Evolutionary conservation across 2,329 filamentous ascomycete species (phyloP), one percentile per base, ranked within the genome.

Genomic region (Microcyclospora pomicola): DNA sequence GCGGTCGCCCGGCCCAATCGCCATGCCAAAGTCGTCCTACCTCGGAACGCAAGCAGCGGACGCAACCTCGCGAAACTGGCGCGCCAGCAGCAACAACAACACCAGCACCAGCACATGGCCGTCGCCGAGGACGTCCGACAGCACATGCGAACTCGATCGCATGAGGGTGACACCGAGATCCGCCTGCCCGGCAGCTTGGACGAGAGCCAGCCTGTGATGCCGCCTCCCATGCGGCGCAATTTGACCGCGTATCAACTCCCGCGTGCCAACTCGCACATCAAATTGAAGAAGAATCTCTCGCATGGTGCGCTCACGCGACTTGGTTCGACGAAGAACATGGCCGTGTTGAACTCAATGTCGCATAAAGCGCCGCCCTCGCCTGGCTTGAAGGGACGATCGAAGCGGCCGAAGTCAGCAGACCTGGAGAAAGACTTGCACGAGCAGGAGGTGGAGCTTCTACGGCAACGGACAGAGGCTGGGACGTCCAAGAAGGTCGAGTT

Each of bases 261-360:
- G 33, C 45, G 54, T 15, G 56, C 48, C 31, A 38, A 42, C 27
- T 52, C 48, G 19, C 42, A 50, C 33, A 49, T 49, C 35, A 58
- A 58, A 45, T 44, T 58, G 39, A 58, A 58, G 52, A 58, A 56
- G 48, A 58, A 58, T 43, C 55, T 61, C 41, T 66, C 62, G 19
- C 66, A 65, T 50, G 61, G 64, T 12, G 63, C 67, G 41, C 55
- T 68, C 36, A 54, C 61, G 27, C 56, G 63, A 13, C 52, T 62
- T 37, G 54, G 53, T 14, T 59, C 58, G 6, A 51, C 54, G 3
- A 63, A 63, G 50, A 60, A 59, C 40, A 42, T 61, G 19, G 49
- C 56, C 27, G 45, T 40, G 6, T 34, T 52, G 39, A 39, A 27
- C 15, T 34, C 42, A 29, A 29, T 37, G 15, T 39, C 40, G 14